These are phyloP conservation scores for Cudoniella acicularis DNA, from an alignment of 495 filamentous ascomycete species.

Conservation along the genomic window DNA sequence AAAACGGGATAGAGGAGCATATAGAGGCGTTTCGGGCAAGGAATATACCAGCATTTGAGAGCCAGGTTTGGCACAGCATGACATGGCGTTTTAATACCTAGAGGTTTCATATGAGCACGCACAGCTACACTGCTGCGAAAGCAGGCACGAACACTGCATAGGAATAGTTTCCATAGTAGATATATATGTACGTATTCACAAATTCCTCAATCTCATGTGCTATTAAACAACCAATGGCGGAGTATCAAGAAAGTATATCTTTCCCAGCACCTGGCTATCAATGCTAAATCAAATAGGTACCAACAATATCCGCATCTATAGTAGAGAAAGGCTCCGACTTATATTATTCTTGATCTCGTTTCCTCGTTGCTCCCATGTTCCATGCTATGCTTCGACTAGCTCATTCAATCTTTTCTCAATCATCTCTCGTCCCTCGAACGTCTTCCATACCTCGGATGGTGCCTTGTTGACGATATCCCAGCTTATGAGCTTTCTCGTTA, in stretches of 20 bases:
- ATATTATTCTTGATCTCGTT: background rate
- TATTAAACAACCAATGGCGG: background rate
- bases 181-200: background rate
- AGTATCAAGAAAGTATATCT: background rate
- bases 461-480: conserved; percentile 88
- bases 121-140: background rate
- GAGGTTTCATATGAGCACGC: background rate
- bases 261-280: background rate
- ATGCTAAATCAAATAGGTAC: background rate
- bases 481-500: conserved; percentile 69
- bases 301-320: background rate
- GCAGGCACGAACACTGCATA: background rate
- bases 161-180: too few species aligned
- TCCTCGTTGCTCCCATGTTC: background rate
- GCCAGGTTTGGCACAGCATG: background rate
- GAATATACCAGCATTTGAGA: background rate
- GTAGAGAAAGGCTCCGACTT: background rate
- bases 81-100: background rate
- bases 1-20: conserved; percentile 1
- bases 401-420: conserved; percentile 64
- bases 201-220: background rate
- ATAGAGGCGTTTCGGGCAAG: conserved; percentile 7
- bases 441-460: conserved; percentile 83
- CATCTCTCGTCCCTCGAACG: conserved; percentile 57
- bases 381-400: conserved; percentile 7